These are phyloP conservation scores for Rubroboletus pulcherrimus DNA, from an alignment of 768 basidiomycete genomes.

Conservation along the genomic window DNA sequence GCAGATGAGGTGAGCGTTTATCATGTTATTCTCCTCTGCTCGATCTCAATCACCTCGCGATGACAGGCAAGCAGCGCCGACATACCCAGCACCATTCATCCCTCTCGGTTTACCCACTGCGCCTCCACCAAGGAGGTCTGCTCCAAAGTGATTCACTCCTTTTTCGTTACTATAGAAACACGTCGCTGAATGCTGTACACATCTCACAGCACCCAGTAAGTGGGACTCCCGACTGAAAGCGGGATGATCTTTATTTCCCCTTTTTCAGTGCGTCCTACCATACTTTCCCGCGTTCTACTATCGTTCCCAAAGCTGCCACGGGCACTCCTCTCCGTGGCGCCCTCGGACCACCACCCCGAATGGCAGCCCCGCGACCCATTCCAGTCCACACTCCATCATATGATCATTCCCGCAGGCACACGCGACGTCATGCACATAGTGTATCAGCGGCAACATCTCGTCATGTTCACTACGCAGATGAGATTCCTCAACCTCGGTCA, in stretches of 20 bases:
- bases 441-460: conserved; percentile 18
- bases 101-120: conserved; percentile 18
- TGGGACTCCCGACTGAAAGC: conserved; percentile 7
- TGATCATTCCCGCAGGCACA: background rate
- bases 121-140: conserved; percentile 13
- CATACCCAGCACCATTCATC: conserved; percentile 15
- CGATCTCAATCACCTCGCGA: background rate
- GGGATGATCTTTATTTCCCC: conserved; percentile 12
- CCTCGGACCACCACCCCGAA: background rate
- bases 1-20: conserved; percentile 12
- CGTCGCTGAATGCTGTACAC: conserved; percentile 1
- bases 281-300: conserved; percentile 26
- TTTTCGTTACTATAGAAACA: background rate
- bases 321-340: background rate
- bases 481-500: conserved; percentile 4
- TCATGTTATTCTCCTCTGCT: background rate
- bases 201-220: conserved; percentile 25
- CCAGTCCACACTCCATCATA: conserved; percentile 1
- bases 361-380: conserved; percentile 5
- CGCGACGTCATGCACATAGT: conserved; percentile 4
- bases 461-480: conserved; percentile 27
- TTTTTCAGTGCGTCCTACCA: conserved; percentile 22
- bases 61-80: conserved; percentile 14
- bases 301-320: background rate
- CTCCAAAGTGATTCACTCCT: conserved; percentile 19